phyloP scores from a whole-genome alignment of 2,329 filamentous ascomycete species.

The Colletotrichum gigasporum region DNA sequence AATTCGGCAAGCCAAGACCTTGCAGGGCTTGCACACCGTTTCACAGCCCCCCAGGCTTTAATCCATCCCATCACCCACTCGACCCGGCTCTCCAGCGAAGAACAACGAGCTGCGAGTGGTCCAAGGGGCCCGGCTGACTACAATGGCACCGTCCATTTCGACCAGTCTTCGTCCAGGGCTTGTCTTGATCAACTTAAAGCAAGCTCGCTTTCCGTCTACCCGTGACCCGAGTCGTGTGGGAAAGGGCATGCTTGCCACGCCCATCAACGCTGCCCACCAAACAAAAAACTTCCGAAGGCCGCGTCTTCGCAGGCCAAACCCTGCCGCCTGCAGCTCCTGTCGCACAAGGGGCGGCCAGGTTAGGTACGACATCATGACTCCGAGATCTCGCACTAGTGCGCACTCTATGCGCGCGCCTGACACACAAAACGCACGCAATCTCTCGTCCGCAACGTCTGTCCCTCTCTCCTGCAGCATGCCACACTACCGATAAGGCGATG shows the following conservation, averaged over 20 bases:
- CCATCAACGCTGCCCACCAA: background rate
- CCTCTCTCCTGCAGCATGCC: too few relatives aligned
- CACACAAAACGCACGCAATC: too few relatives aligned
- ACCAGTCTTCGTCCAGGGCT: background rate
- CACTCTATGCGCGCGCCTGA: slow-evolving; percentile 21
- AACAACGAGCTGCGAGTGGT: background rate
- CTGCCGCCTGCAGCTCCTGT: slow-evolving; percentile 7
- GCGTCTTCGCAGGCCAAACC: slow-evolving; percentile 7
- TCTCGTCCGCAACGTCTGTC: too few relatives aligned
- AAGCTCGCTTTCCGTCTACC: slow-evolving; percentile 14
- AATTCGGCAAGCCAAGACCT: slow-evolving; percentile 23
- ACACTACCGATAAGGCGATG: too few relatives aligned
- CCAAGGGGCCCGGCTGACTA: background rate
- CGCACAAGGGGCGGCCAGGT: background rate
- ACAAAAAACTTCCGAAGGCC: slow-evolving; percentile 15
- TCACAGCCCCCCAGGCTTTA: slow-evolving; percentile 10
- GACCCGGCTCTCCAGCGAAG: background rate
- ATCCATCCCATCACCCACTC: slow-evolving; percentile 5
- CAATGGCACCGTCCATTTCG: background rate
- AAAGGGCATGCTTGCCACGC: slow-evolving; percentile 9
- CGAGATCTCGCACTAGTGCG: background rate
- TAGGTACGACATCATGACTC: slow-evolving; percentile 18
- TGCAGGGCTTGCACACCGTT: slow-evolving; percentile 21
- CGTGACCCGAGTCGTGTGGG: slow-evolving; percentile 19
- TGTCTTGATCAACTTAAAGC: slow-evolving; percentile 1